Percentiles rank a stretch among this genome's conserved stretches.
These are phyloP conservation scores for Pseudonectria foliicola DNA, from an alignment of 2,329 filamentous ascomycete genomes.

Conservation along the genomic window DNA sequence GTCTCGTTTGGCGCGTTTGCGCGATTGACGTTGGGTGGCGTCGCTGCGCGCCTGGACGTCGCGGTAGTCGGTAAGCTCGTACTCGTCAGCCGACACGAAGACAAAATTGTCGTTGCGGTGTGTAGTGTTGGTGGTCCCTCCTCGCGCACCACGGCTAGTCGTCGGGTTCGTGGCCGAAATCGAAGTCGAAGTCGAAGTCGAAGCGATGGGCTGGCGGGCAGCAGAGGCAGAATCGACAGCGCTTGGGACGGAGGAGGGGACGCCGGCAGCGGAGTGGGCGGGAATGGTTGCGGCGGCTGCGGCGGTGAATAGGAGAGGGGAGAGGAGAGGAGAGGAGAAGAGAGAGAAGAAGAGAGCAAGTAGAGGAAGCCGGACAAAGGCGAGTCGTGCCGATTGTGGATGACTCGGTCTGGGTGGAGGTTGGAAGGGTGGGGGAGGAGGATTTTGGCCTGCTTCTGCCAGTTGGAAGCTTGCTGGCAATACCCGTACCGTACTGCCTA, in stretches of 20 bases:
- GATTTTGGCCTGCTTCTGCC: no score
- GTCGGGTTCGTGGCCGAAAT: conserved; percentile 12
- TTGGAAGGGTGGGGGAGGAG: no score
- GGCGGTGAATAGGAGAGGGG: conserved; percentile 26
- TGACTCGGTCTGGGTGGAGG: no score
- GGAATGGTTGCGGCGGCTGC: conserved; percentile 28
- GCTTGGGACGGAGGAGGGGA: conserved; percentile 34
- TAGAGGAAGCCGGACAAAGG: no score
- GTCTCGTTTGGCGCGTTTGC: conserved; percentile 39
- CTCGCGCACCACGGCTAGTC: conserved; percentile 25
- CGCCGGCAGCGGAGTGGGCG: conserved; percentile 17
- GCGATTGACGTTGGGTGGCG: conserved; percentile 25
- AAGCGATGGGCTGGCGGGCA: conserved; percentile 7
- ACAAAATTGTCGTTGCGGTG: conserved; percentile 3
- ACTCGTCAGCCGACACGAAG: conserved; percentile 16
- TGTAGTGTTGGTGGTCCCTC: conserved; percentile 26
- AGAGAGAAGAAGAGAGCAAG: conserved; percentile 4
- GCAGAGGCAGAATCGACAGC: conserved; percentile 14
- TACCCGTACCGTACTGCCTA: no score
- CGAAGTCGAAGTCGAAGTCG: conserved; percentile 14
- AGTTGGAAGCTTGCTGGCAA: no score
- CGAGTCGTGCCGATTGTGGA: no score
- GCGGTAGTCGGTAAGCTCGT: conserved; percentile 37
- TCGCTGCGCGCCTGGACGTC: conserved; percentile 24
- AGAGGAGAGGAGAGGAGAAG: conserved; percentile 31